These are phyloP conservation scores for Camellia sinensis DNA, from an alignment of 148 eudicot genomes.

Conservation along the genomic window DNA sequence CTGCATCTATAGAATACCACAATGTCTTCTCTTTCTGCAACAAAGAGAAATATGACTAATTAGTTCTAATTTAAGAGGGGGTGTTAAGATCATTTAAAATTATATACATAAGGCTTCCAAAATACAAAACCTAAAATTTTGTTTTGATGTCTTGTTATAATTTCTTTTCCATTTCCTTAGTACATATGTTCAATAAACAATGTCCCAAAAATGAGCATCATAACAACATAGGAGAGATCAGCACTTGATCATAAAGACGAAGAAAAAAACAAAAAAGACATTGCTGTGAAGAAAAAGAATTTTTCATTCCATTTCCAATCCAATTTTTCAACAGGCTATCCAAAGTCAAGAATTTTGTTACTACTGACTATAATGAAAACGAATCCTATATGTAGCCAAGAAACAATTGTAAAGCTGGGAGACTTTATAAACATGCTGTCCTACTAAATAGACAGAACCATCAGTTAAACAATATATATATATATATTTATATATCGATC, in stretches of 20 bases:
- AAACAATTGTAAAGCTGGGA: background rate
- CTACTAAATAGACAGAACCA: background rate
- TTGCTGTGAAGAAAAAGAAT: background rate
- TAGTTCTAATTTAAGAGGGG: background rate
- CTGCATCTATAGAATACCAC: no score
- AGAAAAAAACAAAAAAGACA: background rate
- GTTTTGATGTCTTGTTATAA: background rate
- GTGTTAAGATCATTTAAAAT: background rate
- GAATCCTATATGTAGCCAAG: background rate
- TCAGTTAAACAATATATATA: background rate
- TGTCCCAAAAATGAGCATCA: background rate
- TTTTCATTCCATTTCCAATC: background rate
- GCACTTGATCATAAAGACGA: background rate
- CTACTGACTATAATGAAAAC: background rate
- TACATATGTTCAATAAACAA: background rate
- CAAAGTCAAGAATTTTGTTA: background rate
- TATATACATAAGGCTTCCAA: background rate
- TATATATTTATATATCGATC: background rate
- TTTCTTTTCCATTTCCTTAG: background rate
- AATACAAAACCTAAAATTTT: background rate
- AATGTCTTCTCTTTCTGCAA: constrained; percentile 6
- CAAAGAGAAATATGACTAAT: background rate
- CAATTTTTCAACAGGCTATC: background rate
- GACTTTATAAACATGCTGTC: background rate
- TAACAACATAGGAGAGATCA: background rate